phyloP scores from a whole-genome alignment of 306 rosid species.

The Cucumis cinereus region DNA sequence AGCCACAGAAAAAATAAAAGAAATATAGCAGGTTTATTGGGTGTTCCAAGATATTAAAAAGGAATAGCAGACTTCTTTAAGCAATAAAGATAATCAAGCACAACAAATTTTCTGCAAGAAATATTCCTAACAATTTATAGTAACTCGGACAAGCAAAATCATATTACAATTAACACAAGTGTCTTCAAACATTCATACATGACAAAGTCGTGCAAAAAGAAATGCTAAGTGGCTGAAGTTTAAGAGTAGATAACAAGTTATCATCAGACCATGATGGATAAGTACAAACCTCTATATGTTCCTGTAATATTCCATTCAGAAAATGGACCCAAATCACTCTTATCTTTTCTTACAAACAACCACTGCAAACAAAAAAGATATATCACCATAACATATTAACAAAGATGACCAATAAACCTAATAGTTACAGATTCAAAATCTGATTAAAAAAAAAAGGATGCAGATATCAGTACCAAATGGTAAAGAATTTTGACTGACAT shows the following conservation, averaged over 20 bases:
- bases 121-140: neutral
- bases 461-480: neutral
- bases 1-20: neutral
- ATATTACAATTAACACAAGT: neutral
- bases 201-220: neutral
- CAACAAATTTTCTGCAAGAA: neutral
- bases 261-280: neutral
- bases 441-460: neutral
- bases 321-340: conserved; percentile 75
- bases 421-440: neutral
- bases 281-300: conserved; percentile 79
- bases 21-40: neutral
- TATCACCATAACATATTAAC: conserved; percentile 1
- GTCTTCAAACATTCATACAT: neutral
- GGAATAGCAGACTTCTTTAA: neutral
- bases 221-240: neutral
- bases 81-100: neutral
- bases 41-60: neutral
- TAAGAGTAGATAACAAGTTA: neutral
- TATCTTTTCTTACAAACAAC: conserved; percentile 69
- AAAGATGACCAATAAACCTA: neutral
- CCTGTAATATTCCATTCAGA: conserved; percentile 91
- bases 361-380: conserved; percentile 50
- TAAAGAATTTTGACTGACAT: neutral
- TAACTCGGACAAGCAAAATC: neutral